Conservation (phyloP, 257 asterid genomes). For the Salvia hispanica region DNA sequence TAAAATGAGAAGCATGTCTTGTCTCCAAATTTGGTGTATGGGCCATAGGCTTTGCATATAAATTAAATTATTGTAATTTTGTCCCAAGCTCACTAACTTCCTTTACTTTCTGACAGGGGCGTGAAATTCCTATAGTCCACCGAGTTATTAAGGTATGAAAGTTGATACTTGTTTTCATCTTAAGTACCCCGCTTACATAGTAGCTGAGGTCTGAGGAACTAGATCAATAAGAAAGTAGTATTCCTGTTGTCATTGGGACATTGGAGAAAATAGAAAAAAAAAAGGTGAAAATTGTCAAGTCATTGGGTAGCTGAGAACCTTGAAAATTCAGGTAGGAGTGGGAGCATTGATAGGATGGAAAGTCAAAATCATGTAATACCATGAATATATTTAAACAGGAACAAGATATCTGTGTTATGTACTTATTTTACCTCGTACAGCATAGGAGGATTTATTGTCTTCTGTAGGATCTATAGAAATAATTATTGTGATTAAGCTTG, state of each 20-base stretch:
- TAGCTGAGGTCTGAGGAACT: constrained; percentile 19
- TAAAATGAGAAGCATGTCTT: constrained; percentile 1
- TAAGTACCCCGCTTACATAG: neutral
- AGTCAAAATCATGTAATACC: too few species aligned
- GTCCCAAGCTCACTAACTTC: constrained; percentile 1
- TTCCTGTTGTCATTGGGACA: neutral
- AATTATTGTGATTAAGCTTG: neutral
- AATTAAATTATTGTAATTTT: constrained; percentile 5
- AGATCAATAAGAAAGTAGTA: neutral
- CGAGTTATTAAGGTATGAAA: constrained; percentile 84
- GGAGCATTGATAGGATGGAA: constrained; percentile 8
- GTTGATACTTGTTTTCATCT: constrained; percentile 4
- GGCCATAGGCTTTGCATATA: constrained; percentile 19
- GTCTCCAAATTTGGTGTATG: neutral
- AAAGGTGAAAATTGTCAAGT: neutral
- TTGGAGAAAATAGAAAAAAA: neutral
- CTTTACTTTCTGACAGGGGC: constrained; percentile 61
- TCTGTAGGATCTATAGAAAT: constrained; percentile 4
- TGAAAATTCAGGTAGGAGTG: constrained; percentile 12
- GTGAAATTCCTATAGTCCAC: constrained; percentile 99
- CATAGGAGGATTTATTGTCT: constrained; percentile 4
- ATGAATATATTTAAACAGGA: too few species aligned
- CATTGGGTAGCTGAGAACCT: constrained; percentile 21
- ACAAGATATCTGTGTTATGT: neutral
- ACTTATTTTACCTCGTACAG: neutral